Evolutionary conservation across 2,329 filamentous ascomycete species (phyloP).

Genomic region (Bipolaris gigantea): DNA sequence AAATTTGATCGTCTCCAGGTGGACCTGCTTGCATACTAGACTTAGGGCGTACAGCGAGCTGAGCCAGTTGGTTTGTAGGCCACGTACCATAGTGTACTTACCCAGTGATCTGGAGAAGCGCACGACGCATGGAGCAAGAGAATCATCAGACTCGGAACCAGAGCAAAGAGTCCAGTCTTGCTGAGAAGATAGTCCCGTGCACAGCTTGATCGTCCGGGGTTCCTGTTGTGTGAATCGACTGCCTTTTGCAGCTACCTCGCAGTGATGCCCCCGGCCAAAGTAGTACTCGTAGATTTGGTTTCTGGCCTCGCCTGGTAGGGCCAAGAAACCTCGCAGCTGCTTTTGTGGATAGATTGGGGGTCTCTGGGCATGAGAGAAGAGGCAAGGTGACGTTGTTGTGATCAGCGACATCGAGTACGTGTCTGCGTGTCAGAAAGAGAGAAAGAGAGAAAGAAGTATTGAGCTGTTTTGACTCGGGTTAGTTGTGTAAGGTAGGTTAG

Average conservation of each 20-base stretch:
- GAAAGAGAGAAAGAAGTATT: not conserved
- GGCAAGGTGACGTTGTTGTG: conserved; percentile 7
- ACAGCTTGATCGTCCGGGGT: conserved; percentile 20
- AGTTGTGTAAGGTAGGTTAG: not conserved
- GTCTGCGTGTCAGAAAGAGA: not conserved
- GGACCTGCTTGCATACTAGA: conserved; percentile 34
- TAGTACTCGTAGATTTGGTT: conserved; percentile 51
- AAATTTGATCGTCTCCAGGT: conserved; percentile 30
- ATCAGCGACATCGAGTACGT: not conserved
- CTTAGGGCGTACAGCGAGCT: conserved; percentile 32
- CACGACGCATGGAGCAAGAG: conserved; percentile 5
- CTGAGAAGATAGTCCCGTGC: not conserved
- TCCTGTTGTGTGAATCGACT: conserved; percentile 9
- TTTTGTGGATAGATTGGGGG: conserved; percentile 10
- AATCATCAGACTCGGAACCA: not conserved
- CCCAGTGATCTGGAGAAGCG: conserved; percentile 24
- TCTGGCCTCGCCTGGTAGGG: conserved; percentile 55
- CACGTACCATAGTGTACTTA: conserved; percentile 21
- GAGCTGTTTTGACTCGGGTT: not conserved
- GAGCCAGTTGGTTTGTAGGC: conserved; percentile 33
- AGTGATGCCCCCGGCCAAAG: conserved; percentile 31
- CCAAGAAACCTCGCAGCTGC: conserved; percentile 34
- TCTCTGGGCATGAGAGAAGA: conserved; percentile 17
- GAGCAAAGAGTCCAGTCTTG: not conserved
- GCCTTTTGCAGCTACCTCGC: conserved; percentile 29